Conservation (phyloP, 306 rosid species). For the Dryas octopetala region DNA sequence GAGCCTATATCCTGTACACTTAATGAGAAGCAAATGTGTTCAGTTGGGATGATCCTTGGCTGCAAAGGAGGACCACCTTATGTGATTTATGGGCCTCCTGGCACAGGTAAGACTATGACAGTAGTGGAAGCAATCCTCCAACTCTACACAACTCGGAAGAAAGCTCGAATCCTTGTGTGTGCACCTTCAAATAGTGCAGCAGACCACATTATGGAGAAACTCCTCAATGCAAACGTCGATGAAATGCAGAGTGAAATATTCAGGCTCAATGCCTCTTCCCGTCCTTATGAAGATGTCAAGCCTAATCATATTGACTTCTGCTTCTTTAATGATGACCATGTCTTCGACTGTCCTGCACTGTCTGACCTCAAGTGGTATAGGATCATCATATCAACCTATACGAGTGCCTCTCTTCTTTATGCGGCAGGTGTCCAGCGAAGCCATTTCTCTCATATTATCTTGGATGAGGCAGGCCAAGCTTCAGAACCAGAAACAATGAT, state of each 20-base stretch:
- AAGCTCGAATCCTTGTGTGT: slow-evolving; percentile 68
- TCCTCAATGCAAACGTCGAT: slow-evolving; percentile 42
- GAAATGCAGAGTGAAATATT: slow-evolving; percentile 54
- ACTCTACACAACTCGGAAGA: slow-evolving; percentile 46
- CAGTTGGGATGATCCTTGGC: slow-evolving; percentile 73
- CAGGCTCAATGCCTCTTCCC: slow-evolving; percentile 74
- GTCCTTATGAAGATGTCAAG: slow-evolving; percentile 65
- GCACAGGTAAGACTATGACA: slow-evolving; percentile 87
- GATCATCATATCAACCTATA: slow-evolving; percentile 79
- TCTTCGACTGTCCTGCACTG: slow-evolving; percentile 71
- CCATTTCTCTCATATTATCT: slow-evolving; percentile 87
- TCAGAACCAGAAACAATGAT: slow-evolving; percentile 92
- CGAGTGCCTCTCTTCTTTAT: slow-evolving; percentile 65
- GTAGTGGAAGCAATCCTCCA: slow-evolving; percentile 79
- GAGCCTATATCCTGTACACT: slow-evolving; percentile 55
- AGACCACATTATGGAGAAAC: slow-evolving; percentile 70
- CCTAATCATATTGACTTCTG: slow-evolving; percentile 62
- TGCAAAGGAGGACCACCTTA: slow-evolving; percentile 85
- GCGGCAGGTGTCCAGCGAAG: slow-evolving; percentile 68
- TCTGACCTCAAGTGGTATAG: slow-evolving; percentile 47
- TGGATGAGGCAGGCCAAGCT: slow-evolving; percentile 99
- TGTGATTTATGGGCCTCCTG: slow-evolving; percentile 88
- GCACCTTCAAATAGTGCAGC: slow-evolving; percentile 95
- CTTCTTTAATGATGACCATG: slow-evolving; percentile 50
- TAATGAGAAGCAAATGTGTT: slow-evolving; percentile 60